These are phyloP conservation scores for Bertia moriformis DNA, from an alignment of 2,329 filamentous ascomycete species.

Conservation along the genomic window DNA sequence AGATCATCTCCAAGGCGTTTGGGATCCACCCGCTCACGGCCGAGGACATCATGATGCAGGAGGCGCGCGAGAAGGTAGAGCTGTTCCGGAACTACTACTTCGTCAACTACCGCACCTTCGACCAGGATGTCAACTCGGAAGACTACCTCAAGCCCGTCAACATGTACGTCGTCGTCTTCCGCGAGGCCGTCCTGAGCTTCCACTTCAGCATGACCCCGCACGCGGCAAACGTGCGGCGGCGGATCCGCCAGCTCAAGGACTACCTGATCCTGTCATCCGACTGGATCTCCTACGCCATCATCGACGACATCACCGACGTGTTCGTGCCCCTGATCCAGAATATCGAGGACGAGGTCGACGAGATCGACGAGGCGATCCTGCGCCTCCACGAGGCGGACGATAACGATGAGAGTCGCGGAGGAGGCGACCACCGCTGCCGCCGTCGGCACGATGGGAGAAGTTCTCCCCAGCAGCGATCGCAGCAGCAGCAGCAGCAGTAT, in stretches of 20 bases:
- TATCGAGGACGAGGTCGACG: conserved; percentile 92
- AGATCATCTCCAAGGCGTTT: conserved; percentile 78
- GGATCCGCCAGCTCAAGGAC: conserved; percentile 84
- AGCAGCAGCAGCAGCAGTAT: conserved; percentile 27
- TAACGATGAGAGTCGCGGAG: conserved; percentile 21
- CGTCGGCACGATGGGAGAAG: conserved; percentile 17
- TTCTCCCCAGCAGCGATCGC: conserved; percentile 18
- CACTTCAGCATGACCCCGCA: conserved; percentile 92
- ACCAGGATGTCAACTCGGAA: conserved; percentile 79
- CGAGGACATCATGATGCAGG: conserved; percentile 94
- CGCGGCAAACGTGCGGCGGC: conserved; percentile 82
- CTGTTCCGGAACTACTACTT: conserved; percentile 97
- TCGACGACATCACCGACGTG: conserved; percentile 95
- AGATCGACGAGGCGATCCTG: conserved; percentile 86
- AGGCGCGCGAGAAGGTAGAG: conserved; percentile 94
- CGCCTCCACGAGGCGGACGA: conserved; percentile 52
- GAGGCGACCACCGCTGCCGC: no score
- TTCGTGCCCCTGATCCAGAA: conserved; percentile 83
- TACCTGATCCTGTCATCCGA: conserved; percentile 86
- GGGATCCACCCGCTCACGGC: conserved; percentile 89
- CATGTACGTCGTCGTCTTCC: conserved; percentile 93
- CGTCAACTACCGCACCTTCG: conserved; percentile 94
- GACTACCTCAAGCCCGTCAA: conserved; percentile 91
- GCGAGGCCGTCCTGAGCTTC: conserved; percentile 88
- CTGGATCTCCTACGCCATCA: conserved; percentile 96